These are phyloP conservation scores for Centrapalus pauciflorus DNA, from an alignment of 129 eudicot species.

Conservation along the genomic window DNA sequence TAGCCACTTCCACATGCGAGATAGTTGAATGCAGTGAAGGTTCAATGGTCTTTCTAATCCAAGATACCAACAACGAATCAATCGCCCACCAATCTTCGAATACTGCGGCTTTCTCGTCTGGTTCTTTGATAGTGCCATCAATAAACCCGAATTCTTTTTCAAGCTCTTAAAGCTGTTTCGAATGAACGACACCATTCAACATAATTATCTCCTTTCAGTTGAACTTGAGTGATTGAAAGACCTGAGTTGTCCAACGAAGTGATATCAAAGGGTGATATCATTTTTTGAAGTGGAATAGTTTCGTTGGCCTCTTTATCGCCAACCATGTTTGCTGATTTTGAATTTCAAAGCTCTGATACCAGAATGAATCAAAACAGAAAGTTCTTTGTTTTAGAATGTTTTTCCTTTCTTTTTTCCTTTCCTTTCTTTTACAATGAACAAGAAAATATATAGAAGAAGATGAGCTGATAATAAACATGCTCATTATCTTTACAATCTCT, in stretches of 20 bases:
- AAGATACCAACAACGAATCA: not conserved
- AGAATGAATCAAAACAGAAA: too few species aligned
- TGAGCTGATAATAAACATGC: too few species aligned
- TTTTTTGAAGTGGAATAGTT: too few species aligned
- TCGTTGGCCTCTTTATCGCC: too few species aligned
- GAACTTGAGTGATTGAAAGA: not conserved
- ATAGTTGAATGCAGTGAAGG: slow-evolving; percentile 3
- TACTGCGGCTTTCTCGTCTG: not conserved
- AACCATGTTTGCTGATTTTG: too few species aligned
- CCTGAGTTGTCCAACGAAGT: not conserved
- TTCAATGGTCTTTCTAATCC: not conserved
- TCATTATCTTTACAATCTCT: too few species aligned
- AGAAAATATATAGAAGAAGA: too few species aligned
- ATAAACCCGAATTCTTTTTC: not conserved
- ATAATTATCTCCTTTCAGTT: not conserved
- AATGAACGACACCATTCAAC: not conserved
- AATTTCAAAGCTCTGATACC: too few species aligned
- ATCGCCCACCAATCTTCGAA: not conserved
- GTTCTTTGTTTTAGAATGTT: too few species aligned
- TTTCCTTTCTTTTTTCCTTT: too few species aligned
- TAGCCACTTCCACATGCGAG: not conserved
- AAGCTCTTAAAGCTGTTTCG: not conserved
- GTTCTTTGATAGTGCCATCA: not conserved
- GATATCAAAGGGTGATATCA: not conserved
- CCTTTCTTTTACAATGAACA: too few species aligned